Percentiles rank a stretch among this genome's conserved stretches.
phyloP scores from a whole-genome alignment of 495 filamentous ascomycete genomes.

The Hypomontagnella monticulosa region DNA sequence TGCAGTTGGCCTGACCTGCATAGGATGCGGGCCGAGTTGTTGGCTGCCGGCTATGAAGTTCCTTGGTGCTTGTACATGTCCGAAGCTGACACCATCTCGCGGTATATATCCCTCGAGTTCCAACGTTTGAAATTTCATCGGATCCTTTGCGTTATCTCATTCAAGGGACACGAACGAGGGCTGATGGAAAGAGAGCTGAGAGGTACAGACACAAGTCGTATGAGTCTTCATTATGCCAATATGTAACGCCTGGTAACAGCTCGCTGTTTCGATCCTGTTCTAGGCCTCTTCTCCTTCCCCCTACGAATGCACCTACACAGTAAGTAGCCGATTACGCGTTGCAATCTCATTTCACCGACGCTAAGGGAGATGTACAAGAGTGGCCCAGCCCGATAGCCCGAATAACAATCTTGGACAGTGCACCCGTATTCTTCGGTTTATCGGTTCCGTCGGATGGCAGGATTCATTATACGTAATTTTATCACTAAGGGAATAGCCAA shows the following conservation, averaged over 20 bases:
- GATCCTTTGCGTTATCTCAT: neutral
- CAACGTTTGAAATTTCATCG: neutral
- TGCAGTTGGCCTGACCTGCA: conserved; percentile 25
- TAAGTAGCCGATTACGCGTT: conserved; percentile 14
- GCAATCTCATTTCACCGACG: conserved; percentile 3
- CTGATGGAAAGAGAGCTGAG: neutral
- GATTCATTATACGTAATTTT: neutral
- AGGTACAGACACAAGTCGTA: no score
- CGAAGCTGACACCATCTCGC: neutral
- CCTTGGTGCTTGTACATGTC: neutral
- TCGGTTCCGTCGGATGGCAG: conserved; percentile 7
- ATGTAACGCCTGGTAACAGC: neutral
- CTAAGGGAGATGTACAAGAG: conserved; percentile 10
- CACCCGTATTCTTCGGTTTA: neutral
- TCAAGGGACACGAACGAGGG: neutral
- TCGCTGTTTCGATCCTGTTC: neutral
- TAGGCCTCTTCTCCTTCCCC: neutral
- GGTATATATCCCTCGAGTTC: conserved; percentile 1
- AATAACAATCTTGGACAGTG: conserved; percentile 7
- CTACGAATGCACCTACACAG: neutral
- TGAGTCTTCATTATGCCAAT: no score
- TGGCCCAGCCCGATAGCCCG: conserved; percentile 24
- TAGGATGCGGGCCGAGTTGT: conserved; percentile 13
- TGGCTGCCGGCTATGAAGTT: conserved; percentile 10
- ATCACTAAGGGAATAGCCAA: neutral